phyloP scores from a whole-genome alignment of 179 eudicot genomes.

The Pouteria campechiana region DNA sequence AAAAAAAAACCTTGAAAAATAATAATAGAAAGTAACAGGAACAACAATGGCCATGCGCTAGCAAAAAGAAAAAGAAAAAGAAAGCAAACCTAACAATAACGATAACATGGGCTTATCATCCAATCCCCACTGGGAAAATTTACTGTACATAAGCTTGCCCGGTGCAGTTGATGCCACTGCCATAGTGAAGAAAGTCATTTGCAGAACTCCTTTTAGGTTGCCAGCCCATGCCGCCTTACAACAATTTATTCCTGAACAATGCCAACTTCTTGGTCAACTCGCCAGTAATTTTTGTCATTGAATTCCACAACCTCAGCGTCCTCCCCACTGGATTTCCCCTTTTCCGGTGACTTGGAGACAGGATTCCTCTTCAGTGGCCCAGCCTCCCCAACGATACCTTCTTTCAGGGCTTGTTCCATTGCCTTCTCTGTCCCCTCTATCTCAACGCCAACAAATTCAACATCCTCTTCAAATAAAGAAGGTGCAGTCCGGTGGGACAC shows the following conservation, averaged over 20 bases:
- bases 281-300: constrained; percentile 92
- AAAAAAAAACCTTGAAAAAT: no score
- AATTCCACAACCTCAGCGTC: constrained; percentile 54
- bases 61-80: constrained; percentile 8
- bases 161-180: no score
- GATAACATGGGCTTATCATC: no score
- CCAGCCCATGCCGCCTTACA: no score
- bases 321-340: constrained; percentile 44
- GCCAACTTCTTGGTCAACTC: constrained; percentile 86
- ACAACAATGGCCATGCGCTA: constrained; percentile 13
- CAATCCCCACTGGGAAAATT: no score
- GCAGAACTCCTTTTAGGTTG: no score
- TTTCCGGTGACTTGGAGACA: constrained; percentile 23
- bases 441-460: constrained; percentile 96
- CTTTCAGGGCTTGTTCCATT: constrained; percentile 90
- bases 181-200: no score
- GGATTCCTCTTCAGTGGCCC: constrained; percentile 65
- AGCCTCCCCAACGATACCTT: constrained; percentile 97
- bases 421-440: constrained; percentile 90
- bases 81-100: no score
- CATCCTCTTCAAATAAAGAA: constrained; percentile 92
- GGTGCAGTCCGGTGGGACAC: constrained; percentile 32
- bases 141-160: constrained; percentile 24
- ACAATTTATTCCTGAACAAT: constrained; percentile 57
- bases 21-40: constrained; percentile 11